Evolutionary conservation across 495 filamentous ascomycete species (phyloP), one percentile per base, ranked within the genome.

Genomic region (Corynascus novoguineensis): DNA sequence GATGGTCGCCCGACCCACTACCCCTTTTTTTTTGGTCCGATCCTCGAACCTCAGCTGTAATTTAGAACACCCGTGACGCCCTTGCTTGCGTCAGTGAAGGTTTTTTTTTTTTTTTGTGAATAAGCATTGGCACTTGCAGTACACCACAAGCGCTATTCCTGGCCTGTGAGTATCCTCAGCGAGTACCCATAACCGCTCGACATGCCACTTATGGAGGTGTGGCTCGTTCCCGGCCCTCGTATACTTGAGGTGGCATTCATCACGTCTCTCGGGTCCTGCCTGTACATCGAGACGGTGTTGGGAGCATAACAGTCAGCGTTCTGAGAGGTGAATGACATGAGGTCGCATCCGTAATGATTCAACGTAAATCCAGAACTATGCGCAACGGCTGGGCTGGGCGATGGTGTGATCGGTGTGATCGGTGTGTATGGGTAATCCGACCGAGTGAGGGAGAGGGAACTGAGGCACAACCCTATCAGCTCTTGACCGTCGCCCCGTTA

Each of bases 371-470:
- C 46, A 14, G 17, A 37, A 19, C 37, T 12, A 11, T 32, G 55
- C 11, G 8, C 37, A 22, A 57, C 4, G 12, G 38, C 28, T 11
- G 55, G 35, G 11, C 35, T 57, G 25, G 46, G 46, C 12, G 46
- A 41, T 0, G 55, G 55, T 35, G 45, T 50, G n/a, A 35, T 37
- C 5, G 55, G 55, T 35, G 45, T 50, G n/a, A 35, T 37, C 5
- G 54, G 32, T 25, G 15, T 19, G 21, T 57, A 57, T 14, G n/a
- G 35, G 12, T 17, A 57, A 0, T 50, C 55, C 19, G 55, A 4
- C 7, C 50, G 42, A 37, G 27, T 25, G 32, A 50, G 45, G 54
- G 34, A 31, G 5, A 41, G 17, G 27, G 46, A 17, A 27, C 55
- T 57, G 27, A 17, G 24, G 24, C 5, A 3, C 24, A n/a, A 21